Evolutionary conservation across 371 early-diverging fungal genomes (phyloP), one percentile per base, ranked within the genome.

Genomic region (Mortierella sp.): DNA sequence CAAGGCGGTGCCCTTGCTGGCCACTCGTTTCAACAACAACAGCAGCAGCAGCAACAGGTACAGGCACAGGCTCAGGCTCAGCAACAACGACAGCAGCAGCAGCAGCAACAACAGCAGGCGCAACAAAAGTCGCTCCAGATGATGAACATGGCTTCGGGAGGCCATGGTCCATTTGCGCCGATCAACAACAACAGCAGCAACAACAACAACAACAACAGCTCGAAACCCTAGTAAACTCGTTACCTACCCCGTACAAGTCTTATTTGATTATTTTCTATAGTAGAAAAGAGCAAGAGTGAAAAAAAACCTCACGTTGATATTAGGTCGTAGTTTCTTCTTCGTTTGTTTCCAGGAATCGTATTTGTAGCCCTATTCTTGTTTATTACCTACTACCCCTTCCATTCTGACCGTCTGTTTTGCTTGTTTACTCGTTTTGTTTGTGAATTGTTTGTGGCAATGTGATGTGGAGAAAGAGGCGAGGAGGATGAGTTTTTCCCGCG

Each of bases 51-150:
- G 39, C 64, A 39, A 24, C 47, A 44, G n/a, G 44, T 24, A 44
- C 66, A 66, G 44, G 37, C 65, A 45, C 50, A 52, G 13, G 63
- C 69, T 0, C 71, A 58, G 24, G 16, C 73, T 9, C 73, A 68
- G 41, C 76, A 70, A 26, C 76, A 76, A 24, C 70, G 64, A 39
- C 77, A 77, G 45, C 79, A 69, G 22, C 70, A 65, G 40, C 75
- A 71, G 44, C 79, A 74, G n/a, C 69, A 69, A 40, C 70, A 68
- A 19, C 79, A 77, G n/a, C 73, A 73, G 55, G 66, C 68, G 19
- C 74, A 74, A 39, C 79, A 79, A 45, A 76, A 80, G 43, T 70
- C 76, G 19, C 43, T 76, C 39, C 76, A 76, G 34, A 76, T 80
- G 80, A 70, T 76, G 67, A 75, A 64, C 65, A 64, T 79, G 79